Evolutionary conservation across 495 filamentous ascomycete genomes (phyloP), one percentile per base, ranked within the genome.

Genomic region (Neurospora sp.): DNA sequence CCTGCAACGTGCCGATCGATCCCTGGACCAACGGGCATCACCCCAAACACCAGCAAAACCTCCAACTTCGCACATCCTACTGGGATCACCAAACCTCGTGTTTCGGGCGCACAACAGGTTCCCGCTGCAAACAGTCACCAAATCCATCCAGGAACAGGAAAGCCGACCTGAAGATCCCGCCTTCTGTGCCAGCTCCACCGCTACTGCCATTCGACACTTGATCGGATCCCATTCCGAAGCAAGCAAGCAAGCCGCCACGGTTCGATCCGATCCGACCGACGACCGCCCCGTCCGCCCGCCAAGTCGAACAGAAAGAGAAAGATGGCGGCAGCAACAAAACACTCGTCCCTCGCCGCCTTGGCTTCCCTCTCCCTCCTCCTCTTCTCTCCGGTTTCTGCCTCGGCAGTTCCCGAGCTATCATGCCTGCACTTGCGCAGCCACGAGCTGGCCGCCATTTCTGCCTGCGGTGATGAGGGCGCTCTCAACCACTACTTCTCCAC

Each of bases 401-500:
- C 71, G 31, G 75, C 71, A 71, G 71, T 74, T 44, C 74, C 77
- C 4, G 27, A 27, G 4, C 27, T 65, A 18, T 74, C 77, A 75
- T 85, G 82, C 71, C 72, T 85, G 22, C 78, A 74, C 40, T 39
- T 74, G 48, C 73, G 77, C 69, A 78, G 81, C 70, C 59, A 35
- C 9, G 74, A 80, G 37, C 76, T 84, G 53, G 78, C 81, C 42
- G 38, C 37, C 10, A 72, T 74, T 35, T 78, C 83, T 0, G 75
- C 77, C 12, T 86, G 83, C 74, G 83, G 82, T 31, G 74, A 85
- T 74, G 69, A 71, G 27, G 78, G 74, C 48, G 76, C 79, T 4
- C 74, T 85, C 37, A 73, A 75, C 69, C 70, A 80, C 76, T 85
- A 82, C 71, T 80, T 84, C 76, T 78, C 78, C 12, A 70, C 75